Conservation (phyloP, 257 asterid species). For the Salvia rosmarinus region DNA sequence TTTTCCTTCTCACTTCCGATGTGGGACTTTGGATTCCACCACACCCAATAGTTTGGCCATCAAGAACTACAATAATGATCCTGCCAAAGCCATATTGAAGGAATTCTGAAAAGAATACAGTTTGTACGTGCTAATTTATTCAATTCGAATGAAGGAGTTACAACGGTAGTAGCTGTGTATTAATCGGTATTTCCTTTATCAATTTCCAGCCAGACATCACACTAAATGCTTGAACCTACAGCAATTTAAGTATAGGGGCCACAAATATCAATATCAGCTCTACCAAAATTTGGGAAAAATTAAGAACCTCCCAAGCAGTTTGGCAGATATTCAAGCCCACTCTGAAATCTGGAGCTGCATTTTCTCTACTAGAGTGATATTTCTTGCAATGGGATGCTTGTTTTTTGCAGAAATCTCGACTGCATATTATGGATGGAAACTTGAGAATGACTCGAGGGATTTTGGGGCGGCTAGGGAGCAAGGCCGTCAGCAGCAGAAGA, state of each 20-base stretch:
- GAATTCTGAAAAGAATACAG: neutral
- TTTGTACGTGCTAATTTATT: neutral
- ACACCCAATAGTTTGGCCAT: neutral
- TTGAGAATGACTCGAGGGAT: slow-evolving; percentile 42
- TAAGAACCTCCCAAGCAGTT: neutral
- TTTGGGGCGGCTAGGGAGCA: slow-evolving; percentile 44
- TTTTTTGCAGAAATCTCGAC: slow-evolving; percentile 2
- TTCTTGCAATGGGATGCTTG: slow-evolving; percentile 38
- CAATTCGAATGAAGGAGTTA: neutral
- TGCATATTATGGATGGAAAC: slow-evolving; percentile 43
- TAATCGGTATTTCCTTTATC: neutral
- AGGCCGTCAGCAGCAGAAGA: slow-evolving; percentile 43
- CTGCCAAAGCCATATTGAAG: slow-evolving; percentile 30
- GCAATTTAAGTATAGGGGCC: slow-evolving; percentile 34
- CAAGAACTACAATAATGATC: slow-evolving; percentile 18
- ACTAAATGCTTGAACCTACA: slow-evolving; percentile 42
- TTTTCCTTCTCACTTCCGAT: too few relatives aligned
- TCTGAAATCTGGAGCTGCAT: slow-evolving; percentile 2
- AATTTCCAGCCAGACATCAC: slow-evolving; percentile 33
- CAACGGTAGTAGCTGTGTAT: neutral
- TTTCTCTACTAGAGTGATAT: neutral
- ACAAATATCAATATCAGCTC: slow-evolving; percentile 1
- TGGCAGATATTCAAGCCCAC: neutral
- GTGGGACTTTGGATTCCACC: too few relatives aligned
- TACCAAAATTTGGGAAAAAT: neutral